Conservation (phyloP, 148 eudicot genomes). For the Silene conica region DNA sequence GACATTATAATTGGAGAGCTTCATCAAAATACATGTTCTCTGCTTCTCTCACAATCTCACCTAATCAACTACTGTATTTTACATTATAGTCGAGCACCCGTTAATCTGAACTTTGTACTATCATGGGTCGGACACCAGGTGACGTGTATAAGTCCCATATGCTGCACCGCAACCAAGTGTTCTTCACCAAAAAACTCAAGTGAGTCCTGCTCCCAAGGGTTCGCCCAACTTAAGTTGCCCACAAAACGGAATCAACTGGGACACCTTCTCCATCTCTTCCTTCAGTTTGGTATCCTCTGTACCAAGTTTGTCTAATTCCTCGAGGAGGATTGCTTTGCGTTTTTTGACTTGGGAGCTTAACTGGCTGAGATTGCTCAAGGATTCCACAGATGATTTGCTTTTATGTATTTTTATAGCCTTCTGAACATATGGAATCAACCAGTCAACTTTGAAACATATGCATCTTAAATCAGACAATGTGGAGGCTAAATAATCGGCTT, state of each 20-base stretch:
- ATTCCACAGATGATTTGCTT: constrained; percentile 10
- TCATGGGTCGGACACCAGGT: neutral
- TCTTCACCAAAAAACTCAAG: neutral
- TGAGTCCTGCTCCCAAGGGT: constrained; percentile 5
- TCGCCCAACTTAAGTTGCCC: constrained; percentile 10
- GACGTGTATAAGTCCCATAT: neutral
- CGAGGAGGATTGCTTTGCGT: neutral
- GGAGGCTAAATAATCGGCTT: constrained; percentile 15
- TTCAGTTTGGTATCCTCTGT: constrained; percentile 5
- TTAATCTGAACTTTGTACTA: neutral
- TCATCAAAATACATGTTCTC: too few relatives aligned
- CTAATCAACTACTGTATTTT: too few relatives aligned
- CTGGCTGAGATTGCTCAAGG: neutral
- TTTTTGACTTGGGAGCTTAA: neutral
- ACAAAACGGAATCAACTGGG: neutral
- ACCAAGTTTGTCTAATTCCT: neutral
- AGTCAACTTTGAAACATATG: constrained; percentile 15
- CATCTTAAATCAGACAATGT: constrained; percentile 15
- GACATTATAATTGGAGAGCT: too few relatives aligned
- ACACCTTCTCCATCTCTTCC: constrained; percentile 9
- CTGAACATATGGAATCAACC: constrained; percentile 13
- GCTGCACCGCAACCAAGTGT: too few relatives aligned
- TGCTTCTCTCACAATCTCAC: too few relatives aligned
- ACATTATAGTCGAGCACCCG: too few relatives aligned
- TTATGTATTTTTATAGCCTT: constrained; percentile 14